phyloP scores from a whole-genome alignment of 805 yeast genomes.

The Cyberlindnera petersonii region DNA sequence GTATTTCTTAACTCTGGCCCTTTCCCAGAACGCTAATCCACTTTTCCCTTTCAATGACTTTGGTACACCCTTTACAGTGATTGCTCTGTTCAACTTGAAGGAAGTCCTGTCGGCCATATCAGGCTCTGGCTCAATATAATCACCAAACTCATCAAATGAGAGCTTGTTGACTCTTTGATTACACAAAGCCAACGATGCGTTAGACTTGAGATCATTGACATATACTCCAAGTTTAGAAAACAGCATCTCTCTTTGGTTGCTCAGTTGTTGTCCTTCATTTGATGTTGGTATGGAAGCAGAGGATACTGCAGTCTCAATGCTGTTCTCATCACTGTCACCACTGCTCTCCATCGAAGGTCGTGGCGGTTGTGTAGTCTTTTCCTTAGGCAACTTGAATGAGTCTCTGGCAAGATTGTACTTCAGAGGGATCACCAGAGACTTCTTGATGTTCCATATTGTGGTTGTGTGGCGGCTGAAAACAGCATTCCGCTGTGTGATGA shows the following conservation, averaged over 20 bases:
- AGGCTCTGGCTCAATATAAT: slow-evolving; percentile 1
- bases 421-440: slow-evolving; percentile 23
- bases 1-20: slow-evolving; percentile 8
- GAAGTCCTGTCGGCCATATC: slow-evolving; percentile 12
- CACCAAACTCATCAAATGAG: slow-evolving; percentile 8
- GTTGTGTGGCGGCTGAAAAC: slow-evolving; percentile 16
- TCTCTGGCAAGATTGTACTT: slow-evolving; percentile 19
- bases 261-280: slow-evolving; percentile 10
- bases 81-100: slow-evolving; percentile 23
- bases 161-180: slow-evolving; percentile 12
- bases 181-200: slow-evolving; percentile 22
- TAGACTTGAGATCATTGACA: slow-evolving; percentile 26
- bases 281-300: neutral
- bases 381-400: slow-evolving; percentile 7
- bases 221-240: slow-evolving; percentile 28
- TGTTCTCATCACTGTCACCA: slow-evolving; percentile 1
- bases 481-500: slow-evolving; percentile 15
- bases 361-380: neutral
- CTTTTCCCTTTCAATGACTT: slow-evolving; percentile 6
- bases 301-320: slow-evolving; percentile 1
- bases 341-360: neutral
- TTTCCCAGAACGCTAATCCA: slow-evolving; percentile 12
- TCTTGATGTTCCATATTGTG: slow-evolving; percentile 20
- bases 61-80: slow-evolving; percentile 17
- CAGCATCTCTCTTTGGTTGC: slow-evolving; percentile 19